Evolutionary conservation across 2,329 filamentous ascomycete genomes (phyloP).

Genomic region (Bipolaris bicolor): DNA sequence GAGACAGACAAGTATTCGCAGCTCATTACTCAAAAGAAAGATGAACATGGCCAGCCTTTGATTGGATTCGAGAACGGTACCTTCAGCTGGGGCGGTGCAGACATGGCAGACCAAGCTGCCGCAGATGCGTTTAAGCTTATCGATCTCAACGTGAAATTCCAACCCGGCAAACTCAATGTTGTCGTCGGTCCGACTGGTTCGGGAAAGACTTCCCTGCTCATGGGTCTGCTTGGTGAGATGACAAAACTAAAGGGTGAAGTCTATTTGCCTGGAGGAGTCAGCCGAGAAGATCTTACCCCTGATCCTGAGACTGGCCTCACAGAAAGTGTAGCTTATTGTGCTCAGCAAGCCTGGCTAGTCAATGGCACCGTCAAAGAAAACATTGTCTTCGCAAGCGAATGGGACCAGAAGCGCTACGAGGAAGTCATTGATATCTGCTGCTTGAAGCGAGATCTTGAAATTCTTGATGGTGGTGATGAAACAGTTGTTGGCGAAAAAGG

Average conservation of each 20-base stretch:
- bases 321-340: slow-evolving; percentile 94
- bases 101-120: slow-evolving; percentile 60
- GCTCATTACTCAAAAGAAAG: slow-evolving; percentile 71
- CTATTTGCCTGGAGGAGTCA: slow-evolving; percentile 82
- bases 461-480: slow-evolving; percentile 89
- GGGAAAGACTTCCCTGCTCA: slow-evolving; percentile 93
- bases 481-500: slow-evolving; percentile 97
- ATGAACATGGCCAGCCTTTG: slow-evolving; percentile 71
- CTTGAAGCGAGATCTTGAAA: slow-evolving; percentile 86
- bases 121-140: slow-evolving; percentile 76
- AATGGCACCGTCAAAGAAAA: slow-evolving; percentile 97
- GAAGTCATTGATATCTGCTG: slow-evolving; percentile 91
- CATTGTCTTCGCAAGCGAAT: slow-evolving; percentile 85
- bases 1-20: slow-evolving; percentile 96
- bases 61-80: slow-evolving; percentile 87
- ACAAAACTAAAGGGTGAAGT: slow-evolving; percentile 80
- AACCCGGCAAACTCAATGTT: slow-evolving; percentile 85
- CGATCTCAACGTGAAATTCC: slow-evolving; percentile 81
- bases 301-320: slow-evolving; percentile 86
- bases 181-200: slow-evolving; percentile 92
- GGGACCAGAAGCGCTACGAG: slow-evolving; percentile 81
- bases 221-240: slow-evolving; percentile 98
- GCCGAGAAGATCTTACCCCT: slow-evolving; percentile 80
- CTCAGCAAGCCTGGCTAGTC: slow-evolving; percentile 95
- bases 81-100: slow-evolving; percentile 81